Evolutionary conservation across 2,329 filamentous ascomycete species (phyloP).

Genomic region (Fusarium globosum): DNA sequence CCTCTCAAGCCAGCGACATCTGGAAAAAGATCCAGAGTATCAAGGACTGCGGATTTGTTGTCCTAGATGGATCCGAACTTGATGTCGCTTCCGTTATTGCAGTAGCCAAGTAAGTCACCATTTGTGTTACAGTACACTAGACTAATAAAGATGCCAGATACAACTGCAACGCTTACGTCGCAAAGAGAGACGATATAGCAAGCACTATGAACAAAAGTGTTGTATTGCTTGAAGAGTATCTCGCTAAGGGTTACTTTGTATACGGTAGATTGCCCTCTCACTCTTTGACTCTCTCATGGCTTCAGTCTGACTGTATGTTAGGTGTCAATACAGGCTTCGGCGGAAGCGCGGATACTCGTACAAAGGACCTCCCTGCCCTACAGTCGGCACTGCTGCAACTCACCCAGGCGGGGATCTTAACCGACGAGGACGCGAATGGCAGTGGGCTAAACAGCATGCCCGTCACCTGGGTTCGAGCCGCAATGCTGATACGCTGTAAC

Average conservation of each 20-base stretch:
- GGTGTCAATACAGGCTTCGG: background rate
- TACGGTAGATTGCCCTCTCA: no score
- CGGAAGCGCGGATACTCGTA: background rate
- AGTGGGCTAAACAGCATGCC: background rate
- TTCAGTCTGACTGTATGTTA: background rate
- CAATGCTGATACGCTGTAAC: background rate
- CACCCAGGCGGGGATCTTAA: rapidly evolving
- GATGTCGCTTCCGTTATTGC: background rate
- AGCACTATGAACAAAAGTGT: background rate
- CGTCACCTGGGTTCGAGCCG: background rate
- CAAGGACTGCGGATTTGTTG: rapidly evolving
- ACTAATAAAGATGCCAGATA: background rate
- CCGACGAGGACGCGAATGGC: rapidly evolving
- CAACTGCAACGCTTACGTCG: rapidly evolving
- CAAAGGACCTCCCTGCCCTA: background rate
- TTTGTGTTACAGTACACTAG: rapidly evolving
- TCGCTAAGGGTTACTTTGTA: background rate
- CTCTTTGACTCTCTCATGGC: no score
- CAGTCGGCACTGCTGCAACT: background rate
- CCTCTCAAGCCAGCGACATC: rapidly evolving
- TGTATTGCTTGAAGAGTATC: background rate
- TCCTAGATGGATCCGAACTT: background rate
- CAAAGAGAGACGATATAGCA: background rate
- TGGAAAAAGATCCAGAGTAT: background rate
- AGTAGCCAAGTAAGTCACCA: background rate